Evolutionary conservation across 805 yeast genomes (phyloP).

Genomic region (Schwanniomyces yamadae): DNA sequence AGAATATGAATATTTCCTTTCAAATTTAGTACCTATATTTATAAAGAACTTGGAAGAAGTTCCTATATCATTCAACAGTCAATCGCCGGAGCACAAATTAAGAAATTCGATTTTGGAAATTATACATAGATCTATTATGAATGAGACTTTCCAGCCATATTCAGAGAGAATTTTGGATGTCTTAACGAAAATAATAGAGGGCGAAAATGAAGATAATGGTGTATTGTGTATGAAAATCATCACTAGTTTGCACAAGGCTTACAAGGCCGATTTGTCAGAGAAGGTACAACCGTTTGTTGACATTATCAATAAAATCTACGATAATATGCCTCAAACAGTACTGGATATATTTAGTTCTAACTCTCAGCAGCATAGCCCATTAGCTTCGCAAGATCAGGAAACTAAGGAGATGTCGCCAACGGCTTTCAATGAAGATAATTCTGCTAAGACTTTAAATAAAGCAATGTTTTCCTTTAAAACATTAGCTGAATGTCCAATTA

Average conservation of each 20-base stretch:
- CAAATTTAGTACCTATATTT: slow-evolving; percentile 68
- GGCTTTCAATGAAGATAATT: slow-evolving; percentile 41
- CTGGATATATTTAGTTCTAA: slow-evolving; percentile 54
- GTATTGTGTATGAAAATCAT: slow-evolving; percentile 84
- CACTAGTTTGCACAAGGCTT: slow-evolving; percentile 82
- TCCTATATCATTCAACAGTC: slow-evolving; percentile 68
- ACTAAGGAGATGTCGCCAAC: slow-evolving; percentile 35
- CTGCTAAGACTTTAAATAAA: slow-evolving; percentile 52
- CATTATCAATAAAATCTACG: slow-evolving; percentile 71
- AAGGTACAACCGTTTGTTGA: slow-evolving; percentile 79
- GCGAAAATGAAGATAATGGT: slow-evolving; percentile 95
- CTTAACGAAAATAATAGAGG: slow-evolving; percentile 57
- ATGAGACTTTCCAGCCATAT: slow-evolving; percentile 75
- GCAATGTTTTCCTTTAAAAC: slow-evolving; percentile 86
- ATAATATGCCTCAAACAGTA: slow-evolving; percentile 75
- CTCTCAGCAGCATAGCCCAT: slow-evolving; percentile 2
- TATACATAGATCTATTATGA: slow-evolving; percentile 76
- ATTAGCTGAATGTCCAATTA: slow-evolving; percentile 93
- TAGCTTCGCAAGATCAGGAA: slow-evolving; percentile 5
- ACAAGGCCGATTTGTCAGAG: slow-evolving; percentile 63
- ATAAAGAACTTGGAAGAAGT: slow-evolving; percentile 59
- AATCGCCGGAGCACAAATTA: slow-evolving; percentile 72
- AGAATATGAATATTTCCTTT: slow-evolving; percentile 77
- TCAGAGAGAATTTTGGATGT: slow-evolving; percentile 58
- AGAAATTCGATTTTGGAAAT: slow-evolving; percentile 76